A percentile compares a stretch with the other conserved stretches of the same genome.
Conservation (phyloP, 2,329 filamentous ascomycete species). For the Tolypocladium cylindrosporum region DNA sequence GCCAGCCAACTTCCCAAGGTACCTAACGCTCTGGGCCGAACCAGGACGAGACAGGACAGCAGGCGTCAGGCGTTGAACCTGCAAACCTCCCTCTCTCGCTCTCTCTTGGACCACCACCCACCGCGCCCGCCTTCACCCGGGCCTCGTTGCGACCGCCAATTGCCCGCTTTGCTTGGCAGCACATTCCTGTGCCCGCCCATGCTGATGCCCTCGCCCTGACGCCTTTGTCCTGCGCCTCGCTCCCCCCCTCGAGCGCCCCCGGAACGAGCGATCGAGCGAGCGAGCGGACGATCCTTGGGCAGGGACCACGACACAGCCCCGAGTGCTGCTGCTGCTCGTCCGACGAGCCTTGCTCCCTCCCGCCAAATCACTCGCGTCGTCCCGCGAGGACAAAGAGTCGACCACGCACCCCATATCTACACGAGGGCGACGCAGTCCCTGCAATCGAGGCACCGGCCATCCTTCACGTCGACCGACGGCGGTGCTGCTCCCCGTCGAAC, state of each 20-base stretch:
- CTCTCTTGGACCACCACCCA: not conserved
- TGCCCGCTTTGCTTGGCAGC: not conserved
- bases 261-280: not conserved
- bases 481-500: constrained; percentile 19
- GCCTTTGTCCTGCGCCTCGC: not conserved
- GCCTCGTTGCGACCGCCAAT: not conserved
- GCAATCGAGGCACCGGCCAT: not conserved
- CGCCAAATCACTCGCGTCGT: not conserved
- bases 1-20: not conserved
- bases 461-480: constrained; percentile 16
- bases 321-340: not conserved
- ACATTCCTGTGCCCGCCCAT: not conserved
- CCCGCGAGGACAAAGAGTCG: not conserved
- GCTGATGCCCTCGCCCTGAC: not conserved
- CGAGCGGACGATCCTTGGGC: constrained; percentile 1
- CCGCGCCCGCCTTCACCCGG: not conserved
- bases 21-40: not conserved
- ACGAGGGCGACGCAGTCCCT: not conserved
- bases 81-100: not conserved
- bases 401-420: not conserved
- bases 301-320: constrained; percentile 1
- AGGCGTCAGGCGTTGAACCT: not conserved
- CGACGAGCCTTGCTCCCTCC: not conserved
- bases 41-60: not conserved
- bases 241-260: not conserved